Percentiles rank a stretch among this genome's conserved stretches.
Evolutionary conservation across 2,329 filamentous ascomycete species (phyloP).

Genomic region (Aspergillus neoniger): DNA sequence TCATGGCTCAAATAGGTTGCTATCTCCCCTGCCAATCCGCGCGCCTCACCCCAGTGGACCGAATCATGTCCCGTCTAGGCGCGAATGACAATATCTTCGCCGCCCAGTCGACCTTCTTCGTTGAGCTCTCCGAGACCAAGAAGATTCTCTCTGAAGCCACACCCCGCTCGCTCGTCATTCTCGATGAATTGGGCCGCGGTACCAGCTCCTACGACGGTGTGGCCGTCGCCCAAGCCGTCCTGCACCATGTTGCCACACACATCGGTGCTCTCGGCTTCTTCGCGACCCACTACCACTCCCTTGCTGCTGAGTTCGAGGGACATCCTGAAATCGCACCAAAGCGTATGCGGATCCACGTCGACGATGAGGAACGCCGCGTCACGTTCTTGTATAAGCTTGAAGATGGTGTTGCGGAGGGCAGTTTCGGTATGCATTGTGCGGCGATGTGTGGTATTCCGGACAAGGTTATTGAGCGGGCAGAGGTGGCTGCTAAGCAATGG

Average conservation of each 20-base stretch:
- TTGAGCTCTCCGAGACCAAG: constrained; percentile 95
- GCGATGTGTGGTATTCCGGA: constrained; percentile 93
- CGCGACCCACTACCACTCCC: constrained; percentile 93
- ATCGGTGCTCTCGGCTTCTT: constrained; percentile 96
- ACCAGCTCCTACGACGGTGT: constrained; percentile 96
- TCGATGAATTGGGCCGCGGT: constrained; percentile 93
- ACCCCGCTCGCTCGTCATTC: constrained; percentile 88
- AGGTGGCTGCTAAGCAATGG: constrained; percentile 87
- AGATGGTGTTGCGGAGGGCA: constrained; percentile 89
- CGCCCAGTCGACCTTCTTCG: constrained; percentile 96
- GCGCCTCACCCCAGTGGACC: constrained; percentile 83
- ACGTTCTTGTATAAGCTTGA: constrained; percentile 96
- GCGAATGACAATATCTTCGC: constrained; percentile 99
- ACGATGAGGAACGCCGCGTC: constrained; percentile 79
- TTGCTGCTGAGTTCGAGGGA: constrained; percentile 84
- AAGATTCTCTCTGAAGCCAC: constrained; percentile 96
- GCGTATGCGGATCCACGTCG: constrained; percentile 93
- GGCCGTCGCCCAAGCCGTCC: constrained; percentile 90
- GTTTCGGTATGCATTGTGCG: constrained; percentile 98
- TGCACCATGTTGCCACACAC: constrained; percentile 93
- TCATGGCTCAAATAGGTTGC: constrained; percentile 96
- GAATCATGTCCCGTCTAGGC: constrained; percentile 97
- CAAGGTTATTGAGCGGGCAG: constrained; percentile 80
- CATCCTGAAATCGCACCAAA: constrained; percentile 86
- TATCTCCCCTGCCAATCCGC: constrained; percentile 83